phyloP scores from a whole-genome alignment of 257 asterid species.

The Nicotiana knightiana region DNA sequence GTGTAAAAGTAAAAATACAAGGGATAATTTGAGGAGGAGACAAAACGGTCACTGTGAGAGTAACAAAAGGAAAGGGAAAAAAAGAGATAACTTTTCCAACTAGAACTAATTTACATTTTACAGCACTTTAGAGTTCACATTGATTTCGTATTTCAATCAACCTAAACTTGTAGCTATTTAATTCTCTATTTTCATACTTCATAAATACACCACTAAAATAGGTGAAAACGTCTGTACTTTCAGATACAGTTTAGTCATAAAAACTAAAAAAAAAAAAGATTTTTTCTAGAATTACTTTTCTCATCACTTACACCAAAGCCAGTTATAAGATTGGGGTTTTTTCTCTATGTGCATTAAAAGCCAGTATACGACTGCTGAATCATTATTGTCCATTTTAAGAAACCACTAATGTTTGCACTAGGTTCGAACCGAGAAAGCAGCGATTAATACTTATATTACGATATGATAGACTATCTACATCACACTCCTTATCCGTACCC shows the following conservation, averaged over 20 bases:
- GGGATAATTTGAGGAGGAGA: too few relatives aligned
- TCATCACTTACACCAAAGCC: background rate
- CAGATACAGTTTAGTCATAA: background rate
- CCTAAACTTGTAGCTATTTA: background rate
- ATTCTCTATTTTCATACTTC: background rate
- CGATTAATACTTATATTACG: too few relatives aligned
- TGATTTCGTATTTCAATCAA: background rate
- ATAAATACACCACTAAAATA: background rate
- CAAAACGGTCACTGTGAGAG: too few relatives aligned
- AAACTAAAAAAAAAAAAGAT: background rate
- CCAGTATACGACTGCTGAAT: background rate
- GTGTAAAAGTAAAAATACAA: too few relatives aligned
- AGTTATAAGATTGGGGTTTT: background rate
- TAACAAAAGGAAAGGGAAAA: background rate
- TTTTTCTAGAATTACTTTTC: background rate
- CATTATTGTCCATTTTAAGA: background rate
- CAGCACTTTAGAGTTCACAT: background rate
- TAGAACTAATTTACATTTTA: background rate
- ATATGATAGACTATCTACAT: too few relatives aligned
- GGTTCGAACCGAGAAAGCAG: too few relatives aligned
- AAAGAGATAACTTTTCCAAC: background rate
- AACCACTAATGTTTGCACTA: too few relatives aligned
- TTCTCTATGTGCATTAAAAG: background rate
- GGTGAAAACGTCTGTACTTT: background rate
- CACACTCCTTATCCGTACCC: too few relatives aligned